phyloP scores from a whole-genome alignment of 1,284 basidiomycete genomes.

The Marasmius sp. region DNA sequence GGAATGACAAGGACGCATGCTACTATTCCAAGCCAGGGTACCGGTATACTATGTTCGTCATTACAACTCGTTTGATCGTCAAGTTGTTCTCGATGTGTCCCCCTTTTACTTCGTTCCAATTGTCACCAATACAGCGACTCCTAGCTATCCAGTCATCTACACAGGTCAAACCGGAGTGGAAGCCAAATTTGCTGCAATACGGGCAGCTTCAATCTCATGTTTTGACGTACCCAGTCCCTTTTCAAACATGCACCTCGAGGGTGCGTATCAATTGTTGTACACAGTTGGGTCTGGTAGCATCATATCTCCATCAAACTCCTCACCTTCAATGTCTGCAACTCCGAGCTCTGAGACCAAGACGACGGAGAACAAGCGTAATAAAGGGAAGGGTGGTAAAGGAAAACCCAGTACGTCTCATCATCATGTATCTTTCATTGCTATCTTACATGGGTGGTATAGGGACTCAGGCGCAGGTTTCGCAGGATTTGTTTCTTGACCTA shows the following conservation, averaged over 20 bases:
- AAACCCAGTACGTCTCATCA: background rate
- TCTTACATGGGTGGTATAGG: background rate
- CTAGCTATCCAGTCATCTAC: background rate
- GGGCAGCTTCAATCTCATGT: background rate
- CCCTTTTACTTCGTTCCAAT: background rate
- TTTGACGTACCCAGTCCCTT: background rate
- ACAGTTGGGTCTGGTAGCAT: background rate
- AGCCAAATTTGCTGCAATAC: slow-evolving; percentile 5
- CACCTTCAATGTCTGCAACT: background rate
- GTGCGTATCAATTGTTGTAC: background rate
- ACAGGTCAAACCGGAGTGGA: slow-evolving; percentile 4
- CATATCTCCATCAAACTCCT: background rate
- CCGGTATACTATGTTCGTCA: background rate
- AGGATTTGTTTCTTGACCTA: background rate
- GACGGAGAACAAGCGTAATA: background rate
- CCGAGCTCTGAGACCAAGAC: background rate
- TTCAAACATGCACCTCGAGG: slow-evolving; percentile 4
- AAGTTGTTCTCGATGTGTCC: background rate
- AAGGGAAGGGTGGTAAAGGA: background rate
- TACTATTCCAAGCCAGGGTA: background rate
- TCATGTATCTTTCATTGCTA: background rate
- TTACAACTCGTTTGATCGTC: background rate
- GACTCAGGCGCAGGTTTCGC: background rate
- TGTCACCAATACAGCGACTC: background rate
- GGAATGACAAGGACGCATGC: slow-evolving; percentile 5